Evolutionary conservation across 495 filamentous ascomycete species (phyloP), one percentile per base, ranked within the genome.

Genomic region (Bathelium albidoporum): DNA sequence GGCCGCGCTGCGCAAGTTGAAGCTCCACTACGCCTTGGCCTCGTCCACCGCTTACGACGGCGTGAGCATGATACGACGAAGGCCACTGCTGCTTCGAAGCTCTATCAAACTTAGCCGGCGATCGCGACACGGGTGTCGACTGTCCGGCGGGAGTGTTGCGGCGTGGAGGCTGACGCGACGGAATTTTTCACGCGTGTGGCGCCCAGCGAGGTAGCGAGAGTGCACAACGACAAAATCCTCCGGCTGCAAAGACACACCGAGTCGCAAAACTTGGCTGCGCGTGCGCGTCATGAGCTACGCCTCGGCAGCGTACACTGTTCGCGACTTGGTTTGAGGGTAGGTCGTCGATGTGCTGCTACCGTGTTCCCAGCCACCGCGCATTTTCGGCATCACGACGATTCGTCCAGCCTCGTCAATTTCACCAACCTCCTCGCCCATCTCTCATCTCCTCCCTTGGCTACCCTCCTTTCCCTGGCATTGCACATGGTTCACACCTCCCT

Each of bases 391-490:
- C 49, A 55, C 24, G 7, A 29, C 49, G 22, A 55, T 55, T 55
- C 49, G 49, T 55, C 49, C 49, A 55, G 49, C 49, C 49, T 55
- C 49, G 26, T 24, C 22, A 55, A 55, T 55, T 55, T 55, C 29
- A 9, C 49, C 49, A 55, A 55, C 49, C 49, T 28, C 49, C 49
- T 55, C 24, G 49, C 49, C 49, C 26, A 55, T 55, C 49, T 55
- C 5, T 28, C 49, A 28, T 28, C 29, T 24, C 24, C 24, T 55
- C 49, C 49, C 49, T 55, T 55, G 49, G 49, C 49, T 55, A 55
- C 49, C 49, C 24, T 29, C 4, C 49, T 9, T 29, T 55, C 24
- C 24, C 49, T 28, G 29, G 49, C 49, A 55, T 20, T 55, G 49
- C 49, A 26, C 49, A 55, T 55, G 49, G 22, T 29, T 29, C 49